Evolutionary conservation across 2,329 filamentous ascomycete species (phyloP).

Genomic region (Rhynchosporium graminicola): DNA sequence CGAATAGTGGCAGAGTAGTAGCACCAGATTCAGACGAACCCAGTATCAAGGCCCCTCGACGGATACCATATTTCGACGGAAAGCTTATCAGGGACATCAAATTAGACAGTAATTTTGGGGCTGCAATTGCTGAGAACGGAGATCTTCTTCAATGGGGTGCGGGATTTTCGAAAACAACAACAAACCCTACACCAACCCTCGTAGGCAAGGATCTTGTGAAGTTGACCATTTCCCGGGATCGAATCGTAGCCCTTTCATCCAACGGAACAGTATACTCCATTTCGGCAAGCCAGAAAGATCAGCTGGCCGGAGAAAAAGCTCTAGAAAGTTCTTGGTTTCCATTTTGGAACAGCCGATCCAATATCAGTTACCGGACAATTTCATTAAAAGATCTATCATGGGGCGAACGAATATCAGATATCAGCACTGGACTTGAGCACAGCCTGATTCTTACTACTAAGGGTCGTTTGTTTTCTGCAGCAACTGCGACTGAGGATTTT

Average conservation of each 20-base stretch:
- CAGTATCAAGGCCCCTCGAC: conserved; percentile 76
- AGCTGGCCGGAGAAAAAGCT: conserved; percentile 62
- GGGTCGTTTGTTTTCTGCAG: conserved; percentile 87
- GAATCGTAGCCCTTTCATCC: conserved; percentile 76
- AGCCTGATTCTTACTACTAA: conserved; percentile 80
- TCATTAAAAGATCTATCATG: conserved; percentile 64
- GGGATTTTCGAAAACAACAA: conserved; percentile 66
- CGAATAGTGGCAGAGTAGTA: conserved; percentile 80
- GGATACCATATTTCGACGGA: conserved; percentile 81
- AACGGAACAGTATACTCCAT: conserved; percentile 82
- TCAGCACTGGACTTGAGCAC: conserved; percentile 82
- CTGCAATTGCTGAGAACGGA: conserved; percentile 82
- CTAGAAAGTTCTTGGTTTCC: conserved; percentile 69
- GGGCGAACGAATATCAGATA: conserved; percentile 72
- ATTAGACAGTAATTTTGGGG: conserved; percentile 78
- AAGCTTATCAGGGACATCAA: conserved; percentile 85
- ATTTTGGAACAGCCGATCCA: conserved; percentile 63
- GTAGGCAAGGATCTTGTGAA: conserved; percentile 79
- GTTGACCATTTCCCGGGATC: conserved; percentile 76
- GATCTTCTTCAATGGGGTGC: conserved; percentile 91
- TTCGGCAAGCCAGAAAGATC: conserved; percentile 73
- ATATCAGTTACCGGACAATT: conserved; percentile 71
- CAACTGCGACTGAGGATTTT: conserved; percentile 74
- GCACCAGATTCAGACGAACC: conserved; percentile 78
- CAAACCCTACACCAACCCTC: conserved; percentile 69